Base-by-base conservation (phyloP, 331 rosid species). In the Cydonia oblonga region DNA sequence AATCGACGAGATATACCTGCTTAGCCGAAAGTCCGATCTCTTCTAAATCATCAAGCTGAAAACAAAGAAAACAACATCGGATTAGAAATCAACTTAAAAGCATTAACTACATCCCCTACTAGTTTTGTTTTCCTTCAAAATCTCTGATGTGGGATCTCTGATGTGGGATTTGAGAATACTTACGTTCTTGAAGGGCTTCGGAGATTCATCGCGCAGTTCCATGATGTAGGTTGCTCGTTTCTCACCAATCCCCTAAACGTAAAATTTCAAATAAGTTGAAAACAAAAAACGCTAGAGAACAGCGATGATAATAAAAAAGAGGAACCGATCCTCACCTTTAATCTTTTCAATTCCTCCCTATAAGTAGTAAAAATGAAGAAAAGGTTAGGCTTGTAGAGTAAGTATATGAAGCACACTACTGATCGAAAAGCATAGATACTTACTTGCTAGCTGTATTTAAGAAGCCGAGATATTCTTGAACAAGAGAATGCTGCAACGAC, bases 391-490 rank as follows among this genome's bases (percentile, higher is more conserved):
- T 46, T 58, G 68, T 51, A 64, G 35, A 73, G 62, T 20, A 35
- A 23, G 12, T 14, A 10, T 29, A 7, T 0, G 10, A 7, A 7
- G 60, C 18, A 4, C 60, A 26, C 26, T 11, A 25, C 42, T 26
- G 30, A 12, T 11, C 13, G 28, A 51, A 28, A 26, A 18, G 51
- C n/a, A 15, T 9, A 56, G 29, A 26, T 15, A 62, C 97, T 86
- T 89, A 93, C 98, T 89, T 93, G 80, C 78, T 57, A 24, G 96
- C 97, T 3, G 97, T 84, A 75, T 91, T 95, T 32, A 95, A 51
- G 81, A 95, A 71, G 72, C 53, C 82, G 0, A 91, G 81, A 80
- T 85, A 87, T 38, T 88, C 93, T 23, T 86, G 74, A 68, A 84
- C 89, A 57, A 91, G 81, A 23, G 89, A 84, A 52, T 75, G 77